These are phyloP conservation scores for Sclerotinia spermophila DNA, from an alignment of 2,329 filamentous ascomycete species.

Conservation along the genomic window DNA sequence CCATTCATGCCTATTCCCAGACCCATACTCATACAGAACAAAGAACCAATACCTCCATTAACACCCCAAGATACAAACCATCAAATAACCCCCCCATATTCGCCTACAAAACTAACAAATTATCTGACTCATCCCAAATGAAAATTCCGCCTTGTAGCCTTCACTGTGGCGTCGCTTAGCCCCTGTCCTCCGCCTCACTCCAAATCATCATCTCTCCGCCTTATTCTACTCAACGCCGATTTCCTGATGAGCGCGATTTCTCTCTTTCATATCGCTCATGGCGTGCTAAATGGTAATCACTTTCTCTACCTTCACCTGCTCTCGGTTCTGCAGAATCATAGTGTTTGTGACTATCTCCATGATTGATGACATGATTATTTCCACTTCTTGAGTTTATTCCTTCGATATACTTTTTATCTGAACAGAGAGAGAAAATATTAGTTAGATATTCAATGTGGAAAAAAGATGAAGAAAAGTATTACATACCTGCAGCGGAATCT, in stretches of 20 bases:
- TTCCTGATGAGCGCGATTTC: neutral
- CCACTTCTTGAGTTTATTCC: neutral
- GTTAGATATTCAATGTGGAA: neutral
- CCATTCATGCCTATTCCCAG: neutral
- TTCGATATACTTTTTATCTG: slow-evolving; percentile 7
- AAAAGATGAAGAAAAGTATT: too few species aligned
- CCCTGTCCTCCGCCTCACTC: neutral
- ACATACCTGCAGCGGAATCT: slow-evolving; percentile 4
- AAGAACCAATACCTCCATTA: neutral
- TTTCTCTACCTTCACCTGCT: slow-evolving; percentile 4
- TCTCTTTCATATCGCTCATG: neutral
- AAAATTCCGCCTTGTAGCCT: neutral
- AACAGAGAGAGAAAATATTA: neutral
- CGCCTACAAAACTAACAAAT: neutral
- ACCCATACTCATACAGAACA: neutral
- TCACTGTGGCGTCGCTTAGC: neutral
- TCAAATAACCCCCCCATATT: neutral
- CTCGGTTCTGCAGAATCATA: slow-evolving; percentile 14
- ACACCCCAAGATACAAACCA: neutral
- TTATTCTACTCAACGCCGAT: neutral
- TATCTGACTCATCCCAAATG: neutral
- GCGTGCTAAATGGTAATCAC: neutral
- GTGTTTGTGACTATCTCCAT: neutral
- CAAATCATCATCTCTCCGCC: neutral
- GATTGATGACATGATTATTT: neutral